Percentiles rank a stretch among this genome's conserved stretches.
These are phyloP conservation scores for Saraca asoca DNA, from an alignment of 331 rosid species.

Conservation along the genomic window DNA sequence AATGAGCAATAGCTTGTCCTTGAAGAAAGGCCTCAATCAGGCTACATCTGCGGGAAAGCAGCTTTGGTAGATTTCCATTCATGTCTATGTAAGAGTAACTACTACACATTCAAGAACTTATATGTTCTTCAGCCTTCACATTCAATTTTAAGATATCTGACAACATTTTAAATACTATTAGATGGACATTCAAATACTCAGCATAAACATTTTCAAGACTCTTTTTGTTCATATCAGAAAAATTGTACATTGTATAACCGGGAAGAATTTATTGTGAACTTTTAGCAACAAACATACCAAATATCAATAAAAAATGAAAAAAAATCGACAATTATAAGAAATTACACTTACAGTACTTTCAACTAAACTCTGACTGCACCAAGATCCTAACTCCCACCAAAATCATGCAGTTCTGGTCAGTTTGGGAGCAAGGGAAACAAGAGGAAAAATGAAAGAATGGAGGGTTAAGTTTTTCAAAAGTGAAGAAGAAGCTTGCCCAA, in stretches of 20 bases:
- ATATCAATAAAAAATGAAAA: neutral
- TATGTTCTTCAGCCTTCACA: too few species aligned
- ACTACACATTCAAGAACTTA: neutral
- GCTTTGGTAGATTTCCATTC: neutral
- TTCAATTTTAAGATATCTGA: neutral
- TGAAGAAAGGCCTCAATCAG: neutral
- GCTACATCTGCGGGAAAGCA: neutral
- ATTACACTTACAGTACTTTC: slow-evolving; percentile 33
- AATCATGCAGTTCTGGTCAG: too few species aligned
- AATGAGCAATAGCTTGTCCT: neutral
- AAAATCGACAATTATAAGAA: neutral
- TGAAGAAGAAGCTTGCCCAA: too few species aligned
- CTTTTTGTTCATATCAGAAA: neutral
- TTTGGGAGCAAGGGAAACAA: too few species aligned
- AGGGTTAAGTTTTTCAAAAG: too few species aligned
- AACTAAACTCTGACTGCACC: slow-evolving; percentile 29
- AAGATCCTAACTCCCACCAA: slow-evolving; percentile 32
- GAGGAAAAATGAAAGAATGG: too few species aligned
- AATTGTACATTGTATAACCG: neutral
- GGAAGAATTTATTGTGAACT: slow-evolving; percentile 15
- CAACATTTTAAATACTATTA: neutral
- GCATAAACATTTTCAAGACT: slow-evolving; percentile 17
- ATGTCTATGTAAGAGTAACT: neutral
- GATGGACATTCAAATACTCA: neutral
- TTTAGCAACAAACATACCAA: neutral